Base-by-base conservation (phyloP, 495 filamentous ascomycete species). In the Lindgomyces ingoldianus region DNA sequence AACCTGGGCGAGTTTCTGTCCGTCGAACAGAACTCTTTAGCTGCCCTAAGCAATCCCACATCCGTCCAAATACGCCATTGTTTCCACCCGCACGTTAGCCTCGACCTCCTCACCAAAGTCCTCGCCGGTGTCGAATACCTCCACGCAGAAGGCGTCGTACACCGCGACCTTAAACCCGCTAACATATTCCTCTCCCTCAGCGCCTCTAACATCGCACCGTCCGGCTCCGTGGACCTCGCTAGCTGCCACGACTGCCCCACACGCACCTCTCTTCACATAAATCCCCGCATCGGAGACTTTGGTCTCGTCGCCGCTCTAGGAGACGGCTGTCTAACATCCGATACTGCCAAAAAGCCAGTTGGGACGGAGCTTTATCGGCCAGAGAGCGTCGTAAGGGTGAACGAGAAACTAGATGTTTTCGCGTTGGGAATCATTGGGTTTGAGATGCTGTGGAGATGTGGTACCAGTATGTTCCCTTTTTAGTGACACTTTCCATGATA, bases 141-240 rank as follows among this genome's bases (percentile, higher is more conserved):
- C 16, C 75, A 77, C 59, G 29, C 24, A 8, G 36, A 72, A 24
- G 58, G 61, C 29, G 73, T 81, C 48, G 70, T 80, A 12, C 80
- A 82, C 59, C 73, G 80, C 25, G 79, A 82, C 50, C 69, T 81
- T 50, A 82, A 82, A 55, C 80, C 79, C 0, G 69, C 61, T 0
- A 82, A 82, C 62, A 74, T 82, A 41, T 78, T 82, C 56, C 67
- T 83, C 4, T 70, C 75, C 0, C 33, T 74, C 44, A 56, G 46
- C 24, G 36, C 46, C 9, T 30, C 33, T 14, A 21, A 55, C 19
- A 33, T 48, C n/a, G 63, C 73, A 21, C 65, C 58, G 0, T 50
- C 57, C 19, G 74, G 71, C 26, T 75, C 66, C n/a, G 62, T 77
- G 26, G 63, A 78, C 46, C 63, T 77, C 12, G 53, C 57, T 8